Conservation (phyloP, 306 rosid genomes). For the Lathyrus oleraceus region DNA sequence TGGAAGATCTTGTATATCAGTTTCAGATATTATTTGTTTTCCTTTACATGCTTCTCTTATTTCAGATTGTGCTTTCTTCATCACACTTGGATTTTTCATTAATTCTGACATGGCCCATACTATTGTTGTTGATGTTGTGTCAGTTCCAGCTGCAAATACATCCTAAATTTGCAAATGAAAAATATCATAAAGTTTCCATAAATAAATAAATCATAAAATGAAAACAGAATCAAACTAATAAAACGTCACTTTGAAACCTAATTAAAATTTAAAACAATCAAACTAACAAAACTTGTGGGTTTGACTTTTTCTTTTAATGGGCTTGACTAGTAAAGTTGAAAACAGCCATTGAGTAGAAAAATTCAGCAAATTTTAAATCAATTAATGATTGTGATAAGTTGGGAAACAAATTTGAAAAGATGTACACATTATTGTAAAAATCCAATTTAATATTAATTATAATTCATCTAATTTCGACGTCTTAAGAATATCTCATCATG, state of each 20-base stretch:
- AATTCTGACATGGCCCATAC: background rate
- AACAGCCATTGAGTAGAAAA: no score
- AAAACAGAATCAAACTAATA: no score
- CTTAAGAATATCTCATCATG: no score
- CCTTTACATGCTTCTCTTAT: background rate
- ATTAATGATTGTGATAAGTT: background rate
- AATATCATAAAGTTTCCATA: background rate
- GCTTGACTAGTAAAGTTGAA: no score
- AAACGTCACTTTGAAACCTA: background rate
- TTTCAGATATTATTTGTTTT: background rate
- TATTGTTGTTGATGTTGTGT: constrained; percentile 5
- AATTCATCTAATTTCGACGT: no score
- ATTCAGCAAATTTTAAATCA: no score
- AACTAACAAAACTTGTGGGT: background rate
- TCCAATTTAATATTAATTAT: no score
- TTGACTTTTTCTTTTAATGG: no score
- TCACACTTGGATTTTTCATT: constrained; percentile 1
- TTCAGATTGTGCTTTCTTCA: background rate
- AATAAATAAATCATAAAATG: no score
- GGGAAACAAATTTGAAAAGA: no score
- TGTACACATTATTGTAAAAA: background rate
- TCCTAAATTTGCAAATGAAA: background rate
- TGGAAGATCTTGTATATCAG: background rate
- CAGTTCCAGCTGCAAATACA: constrained; percentile 6
- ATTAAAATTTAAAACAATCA: no score